Percentiles rank a stretch among this genome's conserved stretches.
Evolutionary conservation across 352 stramenopile genomes (phyloP).

Genomic region (Globisporangium middletonii): DNA sequence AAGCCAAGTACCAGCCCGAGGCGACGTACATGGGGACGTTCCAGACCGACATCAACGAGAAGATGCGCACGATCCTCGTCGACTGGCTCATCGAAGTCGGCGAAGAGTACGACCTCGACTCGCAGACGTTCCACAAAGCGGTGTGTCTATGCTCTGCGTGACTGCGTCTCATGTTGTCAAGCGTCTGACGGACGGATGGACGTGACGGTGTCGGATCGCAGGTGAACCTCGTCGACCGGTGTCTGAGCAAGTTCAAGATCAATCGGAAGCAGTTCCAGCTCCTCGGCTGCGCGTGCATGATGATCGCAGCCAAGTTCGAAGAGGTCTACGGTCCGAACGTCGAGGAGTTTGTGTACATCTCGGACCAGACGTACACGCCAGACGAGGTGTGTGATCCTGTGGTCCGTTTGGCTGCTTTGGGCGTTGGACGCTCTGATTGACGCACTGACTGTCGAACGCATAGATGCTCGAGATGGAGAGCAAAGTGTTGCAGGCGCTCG

Average conservation of each 20-base stretch:
- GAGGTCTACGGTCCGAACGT: constrained; percentile 93
- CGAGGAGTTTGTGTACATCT: constrained; percentile 97
- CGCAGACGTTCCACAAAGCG: constrained; percentile 78
- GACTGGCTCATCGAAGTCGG: constrained; percentile 97
- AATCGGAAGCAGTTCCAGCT: constrained; percentile 92
- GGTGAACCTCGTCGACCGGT: constrained; percentile 83
- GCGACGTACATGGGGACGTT: constrained; percentile 58
- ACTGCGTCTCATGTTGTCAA: neutral
- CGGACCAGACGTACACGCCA: constrained; percentile 92
- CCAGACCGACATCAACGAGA: constrained; percentile 98
- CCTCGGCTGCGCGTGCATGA: constrained; percentile 93
- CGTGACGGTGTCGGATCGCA: constrained; percentile 6
- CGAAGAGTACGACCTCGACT: constrained; percentile 81
- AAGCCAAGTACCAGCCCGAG: constrained; percentile 64
- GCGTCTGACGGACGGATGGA: neutral
- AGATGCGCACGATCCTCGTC: constrained; percentile 99
- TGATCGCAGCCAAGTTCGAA: constrained; percentile 97
- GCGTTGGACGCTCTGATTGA: neutral
- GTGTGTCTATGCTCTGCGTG: constrained; percentile 20
- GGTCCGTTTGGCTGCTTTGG: neutral
- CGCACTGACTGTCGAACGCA: neutral
- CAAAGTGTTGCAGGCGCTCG: constrained; percentile 65
- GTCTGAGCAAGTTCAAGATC: constrained; percentile 77
- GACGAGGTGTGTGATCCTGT: constrained; percentile 40
- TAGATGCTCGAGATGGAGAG: constrained; percentile 83